These are phyloP conservation scores for Penicillium rolfsii DNA, from an alignment of 2,329 filamentous ascomycete species.

Conservation along the genomic window DNA sequence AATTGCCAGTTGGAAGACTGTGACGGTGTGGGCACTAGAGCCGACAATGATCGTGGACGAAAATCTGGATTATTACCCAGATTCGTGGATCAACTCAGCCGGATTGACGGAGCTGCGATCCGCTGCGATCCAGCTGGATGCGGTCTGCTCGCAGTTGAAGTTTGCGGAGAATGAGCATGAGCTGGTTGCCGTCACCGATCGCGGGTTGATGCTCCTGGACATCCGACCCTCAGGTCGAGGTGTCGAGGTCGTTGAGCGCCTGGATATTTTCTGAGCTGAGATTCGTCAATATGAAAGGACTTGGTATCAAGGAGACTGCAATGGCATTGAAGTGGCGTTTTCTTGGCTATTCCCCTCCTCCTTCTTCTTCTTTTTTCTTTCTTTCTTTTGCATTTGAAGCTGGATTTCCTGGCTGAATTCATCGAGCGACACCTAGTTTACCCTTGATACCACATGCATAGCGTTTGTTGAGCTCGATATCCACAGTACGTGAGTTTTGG, in stretches of 20 bases:
- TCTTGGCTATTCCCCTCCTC: background rate
- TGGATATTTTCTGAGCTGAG: background rate
- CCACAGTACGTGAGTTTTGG: too few species aligned
- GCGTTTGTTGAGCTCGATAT: background rate
- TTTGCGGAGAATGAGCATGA: conserved; percentile 44
- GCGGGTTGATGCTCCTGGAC: conserved; percentile 45
- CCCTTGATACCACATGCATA: conserved; percentile 2
- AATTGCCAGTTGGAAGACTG: conserved; percentile 46
- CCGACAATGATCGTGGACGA: conserved; percentile 43
- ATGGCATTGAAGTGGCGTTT: background rate
- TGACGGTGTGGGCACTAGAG: conserved; percentile 47
- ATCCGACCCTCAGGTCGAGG: conserved; percentile 37
- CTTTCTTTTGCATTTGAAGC: background rate
- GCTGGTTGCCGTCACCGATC: conserved; percentile 47
- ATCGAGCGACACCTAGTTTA: background rate
- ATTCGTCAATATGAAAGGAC: background rate
- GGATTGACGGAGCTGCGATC: conserved; percentile 38
- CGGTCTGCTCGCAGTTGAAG: conserved; percentile 43
- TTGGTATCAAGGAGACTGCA: background rate
- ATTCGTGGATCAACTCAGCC: conserved; percentile 27
- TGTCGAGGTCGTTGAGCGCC: conserved; percentile 1
- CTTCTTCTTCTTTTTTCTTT: background rate
- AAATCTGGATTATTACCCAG: conserved; percentile 38
- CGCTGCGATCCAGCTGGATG: conserved; percentile 38
- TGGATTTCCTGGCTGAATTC: background rate